Conservation (phyloP, 2,329 filamentous ascomycete species). For the Alternaria tenuissima region DNA sequence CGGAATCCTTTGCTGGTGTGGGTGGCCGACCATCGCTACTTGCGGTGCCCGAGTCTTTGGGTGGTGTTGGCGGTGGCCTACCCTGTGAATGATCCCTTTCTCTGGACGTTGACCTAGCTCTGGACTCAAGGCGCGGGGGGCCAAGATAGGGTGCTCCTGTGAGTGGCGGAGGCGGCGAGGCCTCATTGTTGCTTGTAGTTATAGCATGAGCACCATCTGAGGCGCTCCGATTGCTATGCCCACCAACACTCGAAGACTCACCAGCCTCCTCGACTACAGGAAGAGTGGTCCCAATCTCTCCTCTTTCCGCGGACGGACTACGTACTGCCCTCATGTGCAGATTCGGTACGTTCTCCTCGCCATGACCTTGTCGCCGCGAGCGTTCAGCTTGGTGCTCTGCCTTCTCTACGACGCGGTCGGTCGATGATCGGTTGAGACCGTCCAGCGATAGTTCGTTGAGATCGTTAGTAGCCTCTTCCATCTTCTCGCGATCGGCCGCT, state of each 20-base stretch:
- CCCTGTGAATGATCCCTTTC: slow-evolving; percentile 40
- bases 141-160: slow-evolving; percentile 25
- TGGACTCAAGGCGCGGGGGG: slow-evolving; percentile 20
- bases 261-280: slow-evolving; percentile 92
- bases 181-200: slow-evolving; percentile 12
- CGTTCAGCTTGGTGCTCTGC: slow-evolving; percentile 71
- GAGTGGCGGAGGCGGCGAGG: slow-evolving; percentile 33
- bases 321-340: slow-evolving; percentile 66
- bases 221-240: slow-evolving; percentile 60
- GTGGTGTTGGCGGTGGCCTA: slow-evolving; percentile 56
- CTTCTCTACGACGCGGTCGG: slow-evolving; percentile 64
- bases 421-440: slow-evolving; percentile 52
- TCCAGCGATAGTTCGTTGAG: slow-evolving; percentile 50
- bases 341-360: slow-evolving; percentile 67
- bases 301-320: slow-evolving; percentile 65
- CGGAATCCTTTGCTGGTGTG: slow-evolving; percentile 49
- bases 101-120: slow-evolving; percentile 21
- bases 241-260: slow-evolving; percentile 74
- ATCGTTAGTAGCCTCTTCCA: slow-evolving; percentile 44
- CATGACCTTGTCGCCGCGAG: slow-evolving; percentile 58
- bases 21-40: slow-evolving; percentile 39
- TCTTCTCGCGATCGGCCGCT: slow-evolving; percentile 70
- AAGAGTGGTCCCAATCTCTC: slow-evolving; percentile 66
- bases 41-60: slow-evolving; percentile 48
- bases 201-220: slow-evolving; percentile 22